Base-by-base conservation (phyloP, 2,329 filamentous ascomycete species). In the Cercospora sp. region DNA sequence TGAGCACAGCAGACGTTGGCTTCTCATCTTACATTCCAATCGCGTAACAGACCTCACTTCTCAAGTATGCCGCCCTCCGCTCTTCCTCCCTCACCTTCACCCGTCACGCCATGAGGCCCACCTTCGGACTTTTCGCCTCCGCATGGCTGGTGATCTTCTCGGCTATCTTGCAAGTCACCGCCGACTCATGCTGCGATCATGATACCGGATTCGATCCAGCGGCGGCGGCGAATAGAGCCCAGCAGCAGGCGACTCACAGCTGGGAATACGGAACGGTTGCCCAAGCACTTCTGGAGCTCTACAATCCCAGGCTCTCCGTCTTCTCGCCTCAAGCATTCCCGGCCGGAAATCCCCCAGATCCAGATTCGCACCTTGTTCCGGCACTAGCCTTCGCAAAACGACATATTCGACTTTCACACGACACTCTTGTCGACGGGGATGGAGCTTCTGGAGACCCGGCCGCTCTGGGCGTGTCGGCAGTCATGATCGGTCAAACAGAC, bases 391-490 rank as follows among this genome's bases (percentile, higher is more conserved):
- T 76, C 12, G 74, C 77, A 1, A 57, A 69, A 16, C 76, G 77
- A n/a, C 66, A 82, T 51, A 66, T 72, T 5, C 82, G 80, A 70
- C 70, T 79, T 33, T 70, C 69, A 18, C 60, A 70, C 10, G 77
- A 76, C 2, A 70, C 81, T 3, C 76, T 79, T 16, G 75, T 76
- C 8, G 79, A 77, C 12, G 77, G 79, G 42, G 79, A 79, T 72
- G 72, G 65, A 18, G 76, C 80, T 9, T 78, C 80, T 26, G 78
- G 80, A 20, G 83, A 85, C 67, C 81, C 83, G 1, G 80, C 81
- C n/a, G 79, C 82, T 3, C 75, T 85, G 7, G 81, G 82, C 16
- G 79, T 84, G 16, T 75, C 80, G 16, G 80, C 83, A 0, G 71
- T 84, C 42, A 75, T 85, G 23, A 78, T 84, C 28, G 81, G 80